Percentiles rank a stretch among this genome's conserved stretches.
These are phyloP conservation scores for Globisporangium radiosum DNA, from an alignment of 352 stramenopile species.

Conservation along the genomic window DNA sequence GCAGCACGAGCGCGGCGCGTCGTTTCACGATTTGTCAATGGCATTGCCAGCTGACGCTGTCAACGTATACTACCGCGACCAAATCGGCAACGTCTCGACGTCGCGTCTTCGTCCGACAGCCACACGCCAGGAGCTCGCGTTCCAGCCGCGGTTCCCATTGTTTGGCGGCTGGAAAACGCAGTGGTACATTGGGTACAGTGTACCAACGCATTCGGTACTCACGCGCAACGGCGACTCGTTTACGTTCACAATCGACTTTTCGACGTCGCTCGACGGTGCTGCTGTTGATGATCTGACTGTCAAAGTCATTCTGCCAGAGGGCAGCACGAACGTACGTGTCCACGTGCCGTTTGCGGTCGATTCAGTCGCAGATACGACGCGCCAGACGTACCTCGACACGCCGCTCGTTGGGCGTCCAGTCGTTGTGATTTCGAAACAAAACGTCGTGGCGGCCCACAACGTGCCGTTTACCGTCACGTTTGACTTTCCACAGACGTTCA, in stretches of 20 bases:
- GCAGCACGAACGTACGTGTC: conserved; percentile 69
- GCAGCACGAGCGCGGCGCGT: conserved; percentile 54
- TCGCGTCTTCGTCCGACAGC: conserved; percentile 52
- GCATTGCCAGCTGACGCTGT: conserved; percentile 67
- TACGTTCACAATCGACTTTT: conserved; percentile 84
- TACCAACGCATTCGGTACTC: conserved; percentile 77
- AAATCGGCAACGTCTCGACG: conserved; percentile 88
- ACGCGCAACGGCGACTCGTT: conserved; percentile 56
- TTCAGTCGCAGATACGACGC: conserved; percentile 44
- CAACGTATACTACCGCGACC: conserved; percentile 89
- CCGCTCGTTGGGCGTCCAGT: conserved; percentile 71
- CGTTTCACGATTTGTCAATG: conserved; percentile 71
- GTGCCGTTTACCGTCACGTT: conserved; percentile 84
- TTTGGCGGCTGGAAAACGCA: conserved; percentile 88
- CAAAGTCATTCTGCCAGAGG: conserved; percentile 86
- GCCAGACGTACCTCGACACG: conserved; percentile 84
- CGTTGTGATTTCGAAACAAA: conserved; percentile 76
- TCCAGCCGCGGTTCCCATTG: conserved; percentile 82
- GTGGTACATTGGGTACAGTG: conserved; percentile 86
- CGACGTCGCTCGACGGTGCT: conserved; percentile 68
- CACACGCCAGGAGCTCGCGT: conserved; percentile 61
- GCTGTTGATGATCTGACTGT: conserved; percentile 81
- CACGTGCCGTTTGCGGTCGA: conserved; percentile 73
- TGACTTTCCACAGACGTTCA: conserved; percentile 71
- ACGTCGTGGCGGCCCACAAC: conserved; percentile 81